phyloP scores from a whole-genome alignment of 805 yeast genomes.

The Candida incommunis region DNA sequence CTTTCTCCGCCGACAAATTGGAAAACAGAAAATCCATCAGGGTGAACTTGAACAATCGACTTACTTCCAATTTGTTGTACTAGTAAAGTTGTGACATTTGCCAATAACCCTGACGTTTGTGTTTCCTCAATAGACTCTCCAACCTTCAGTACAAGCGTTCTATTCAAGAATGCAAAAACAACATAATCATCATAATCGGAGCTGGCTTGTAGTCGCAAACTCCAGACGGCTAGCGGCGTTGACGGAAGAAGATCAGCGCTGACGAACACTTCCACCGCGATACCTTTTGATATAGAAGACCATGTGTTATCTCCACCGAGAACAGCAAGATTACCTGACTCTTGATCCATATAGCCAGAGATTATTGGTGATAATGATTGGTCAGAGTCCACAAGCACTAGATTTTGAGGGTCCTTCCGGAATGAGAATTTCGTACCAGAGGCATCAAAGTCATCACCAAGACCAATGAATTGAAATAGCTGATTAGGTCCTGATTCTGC shows the following conservation, averaged over 20 bases:
- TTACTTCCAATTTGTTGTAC: slow-evolving; percentile 52
- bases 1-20: slow-evolving; percentile 21
- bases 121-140: slow-evolving; percentile 75
- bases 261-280: slow-evolving; percentile 48
- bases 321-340: neutral
- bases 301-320: slow-evolving; percentile 18
- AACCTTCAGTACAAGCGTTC: slow-evolving; percentile 59
- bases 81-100: slow-evolving; percentile 45
- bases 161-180: slow-evolving; percentile 47
- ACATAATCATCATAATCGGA: slow-evolving; percentile 48
- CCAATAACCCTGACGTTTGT: slow-evolving; percentile 45
- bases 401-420: slow-evolving; percentile 8
- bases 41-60: slow-evolving; percentile 60
- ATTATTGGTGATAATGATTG: slow-evolving; percentile 1
- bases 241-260: slow-evolving; percentile 59
- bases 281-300: slow-evolving; percentile 39
- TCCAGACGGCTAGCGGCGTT: slow-evolving; percentile 46
- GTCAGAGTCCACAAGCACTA: slow-evolving; percentile 1
- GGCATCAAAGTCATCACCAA: slow-evolving; percentile 46
- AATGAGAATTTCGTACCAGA: neutral
- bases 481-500: slow-evolving; percentile 47
- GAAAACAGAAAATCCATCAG: slow-evolving; percentile 54
- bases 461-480: slow-evolving; percentile 63
- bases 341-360: neutral
- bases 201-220: slow-evolving; percentile 33